Base-by-base conservation (phyloP, 176 grass and related monocot genomes). In the Neostapfia colusana region DNA sequence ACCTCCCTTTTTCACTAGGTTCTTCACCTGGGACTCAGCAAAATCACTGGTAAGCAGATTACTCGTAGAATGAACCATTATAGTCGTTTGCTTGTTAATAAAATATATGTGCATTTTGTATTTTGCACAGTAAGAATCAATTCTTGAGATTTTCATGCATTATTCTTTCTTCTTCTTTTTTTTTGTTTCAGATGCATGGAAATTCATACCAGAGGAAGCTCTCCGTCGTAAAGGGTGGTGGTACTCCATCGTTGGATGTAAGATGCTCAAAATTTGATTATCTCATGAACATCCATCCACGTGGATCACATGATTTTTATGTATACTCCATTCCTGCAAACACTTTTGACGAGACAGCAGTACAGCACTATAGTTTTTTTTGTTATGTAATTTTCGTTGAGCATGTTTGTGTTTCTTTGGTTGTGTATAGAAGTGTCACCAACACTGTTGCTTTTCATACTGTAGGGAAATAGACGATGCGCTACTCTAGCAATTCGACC, bases 181-280 rank as follows among this genome's bases (percentile, higher is more conserved):
- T 84, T 72, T 67, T 55, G 58, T 81, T 73, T 71, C 74, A 97
- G 90, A 89, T 97, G 88, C 90, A 93, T 63, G 93, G 93, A 53
- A 93, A 93, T 82, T 97, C 90, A 55, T 97, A 90, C 80, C 79
- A 93, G 85, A 97, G 88, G 81, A 97, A 97, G 80, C 88, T 97
- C 11, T 53, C 88, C 26, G 88, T 93, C 75, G 80, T 97, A 67
- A 97, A 90, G 85, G 81, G 83, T 65, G 93, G 85, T 69, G 72
- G 83, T n/a, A 72, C 83, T 69, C 83, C 85, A 73, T 79, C 69
- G 48, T 72, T 88, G 73, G 93, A 97, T 83, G 93, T 97, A 88
- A 88, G 89, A 77, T 68, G 65, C 66, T 11, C 26, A 48, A 64
- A 26, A 27, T 42, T 23, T 67, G 58, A 46, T 77, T 31, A 66